A percentile compares a stretch with the other conserved stretches of the same genome.
Conservation (phyloP, 164 flowering plant genomes). For the Aristolochia californica region DNA sequence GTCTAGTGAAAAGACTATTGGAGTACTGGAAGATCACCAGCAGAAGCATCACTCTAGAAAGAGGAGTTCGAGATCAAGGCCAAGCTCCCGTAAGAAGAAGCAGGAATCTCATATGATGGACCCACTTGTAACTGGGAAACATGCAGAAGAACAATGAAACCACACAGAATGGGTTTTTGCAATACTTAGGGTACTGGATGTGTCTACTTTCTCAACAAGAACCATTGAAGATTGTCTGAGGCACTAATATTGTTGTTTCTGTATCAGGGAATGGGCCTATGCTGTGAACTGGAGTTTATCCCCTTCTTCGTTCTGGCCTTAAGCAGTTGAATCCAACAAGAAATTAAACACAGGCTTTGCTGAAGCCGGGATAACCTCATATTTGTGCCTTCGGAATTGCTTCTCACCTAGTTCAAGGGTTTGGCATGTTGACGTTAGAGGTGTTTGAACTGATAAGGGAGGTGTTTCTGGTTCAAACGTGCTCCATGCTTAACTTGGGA, state of each 20-base stretch:
- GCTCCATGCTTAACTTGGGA: no score
- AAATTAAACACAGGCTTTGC: not conserved
- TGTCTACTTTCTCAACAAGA: no score
- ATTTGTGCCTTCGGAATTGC: constrained; percentile 3
- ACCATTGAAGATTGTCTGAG: no score
- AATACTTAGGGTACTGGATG: not conserved
- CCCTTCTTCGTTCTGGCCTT: not conserved
- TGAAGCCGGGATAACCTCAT: not conserved
- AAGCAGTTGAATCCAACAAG: not conserved
- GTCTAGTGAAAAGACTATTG: constrained; percentile 21
- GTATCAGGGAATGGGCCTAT: no score
- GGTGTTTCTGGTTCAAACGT: no score
- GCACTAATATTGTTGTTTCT: no score
- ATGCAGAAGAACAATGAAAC: constrained; percentile 16
- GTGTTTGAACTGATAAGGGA: no score
- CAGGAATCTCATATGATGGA: constrained; percentile 34
- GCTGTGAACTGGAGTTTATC: not conserved
- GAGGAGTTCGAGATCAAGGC: constrained; percentile 43
- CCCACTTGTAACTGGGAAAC: constrained; percentile 24
- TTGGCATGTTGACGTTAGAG: not conserved
- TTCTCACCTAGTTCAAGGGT: constrained; percentile 1
- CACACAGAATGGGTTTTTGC: not conserved
- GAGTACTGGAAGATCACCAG: constrained; percentile 28
- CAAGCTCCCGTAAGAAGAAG: constrained; percentile 56
- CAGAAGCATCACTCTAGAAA: constrained; percentile 29